Percentiles rank a stretch among this genome's conserved stretches.
Evolutionary conservation across 1,284 basidiomycete species (phyloP).

Genomic region (Cutaneotrichosporon sp.): DNA sequence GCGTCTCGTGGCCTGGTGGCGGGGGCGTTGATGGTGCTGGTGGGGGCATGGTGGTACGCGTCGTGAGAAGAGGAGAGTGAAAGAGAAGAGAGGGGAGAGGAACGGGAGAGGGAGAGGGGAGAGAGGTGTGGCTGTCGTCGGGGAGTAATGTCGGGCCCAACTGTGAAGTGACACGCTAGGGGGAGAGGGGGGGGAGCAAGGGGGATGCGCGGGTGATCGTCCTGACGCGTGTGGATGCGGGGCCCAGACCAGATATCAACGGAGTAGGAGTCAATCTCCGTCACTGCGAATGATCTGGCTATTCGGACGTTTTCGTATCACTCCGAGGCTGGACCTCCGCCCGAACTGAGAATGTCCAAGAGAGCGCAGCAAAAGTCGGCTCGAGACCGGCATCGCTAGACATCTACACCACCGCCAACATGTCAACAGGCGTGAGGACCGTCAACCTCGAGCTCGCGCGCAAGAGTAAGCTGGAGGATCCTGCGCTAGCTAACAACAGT

Average conservation of each 20-base stretch:
- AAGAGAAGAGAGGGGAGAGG: neutral
- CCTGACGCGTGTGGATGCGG: neutral
- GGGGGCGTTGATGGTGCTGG: neutral
- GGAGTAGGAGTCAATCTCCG: neutral
- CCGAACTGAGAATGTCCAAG: neutral
- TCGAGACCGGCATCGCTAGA: neutral
- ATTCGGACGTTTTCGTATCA: slow-evolving; percentile 9
- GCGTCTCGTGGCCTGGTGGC: neutral
- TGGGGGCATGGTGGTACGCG: neutral
- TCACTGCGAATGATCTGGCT: neutral
- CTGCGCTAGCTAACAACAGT: slow-evolving; percentile 18
- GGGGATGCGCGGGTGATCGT: too few relatives aligned
- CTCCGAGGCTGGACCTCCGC: neutral
- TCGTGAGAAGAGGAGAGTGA: neutral
- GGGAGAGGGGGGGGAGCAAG: neutral
- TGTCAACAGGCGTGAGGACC: neutral
- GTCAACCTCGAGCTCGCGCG: slow-evolving; percentile 4
- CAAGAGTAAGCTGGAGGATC: neutral
- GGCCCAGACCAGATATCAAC: too few relatives aligned
- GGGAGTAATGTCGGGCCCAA: neutral
- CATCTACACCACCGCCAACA: neutral
- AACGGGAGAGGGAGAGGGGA: neutral
- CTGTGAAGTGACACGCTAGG: neutral
- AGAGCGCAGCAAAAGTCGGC: neutral
- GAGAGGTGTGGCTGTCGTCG: neutral